Percentiles rank a stretch among this genome's conserved stretches.
Conservation (phyloP, 1,284 basidiomycete species). For the Heterobasidion occidentale region DNA sequence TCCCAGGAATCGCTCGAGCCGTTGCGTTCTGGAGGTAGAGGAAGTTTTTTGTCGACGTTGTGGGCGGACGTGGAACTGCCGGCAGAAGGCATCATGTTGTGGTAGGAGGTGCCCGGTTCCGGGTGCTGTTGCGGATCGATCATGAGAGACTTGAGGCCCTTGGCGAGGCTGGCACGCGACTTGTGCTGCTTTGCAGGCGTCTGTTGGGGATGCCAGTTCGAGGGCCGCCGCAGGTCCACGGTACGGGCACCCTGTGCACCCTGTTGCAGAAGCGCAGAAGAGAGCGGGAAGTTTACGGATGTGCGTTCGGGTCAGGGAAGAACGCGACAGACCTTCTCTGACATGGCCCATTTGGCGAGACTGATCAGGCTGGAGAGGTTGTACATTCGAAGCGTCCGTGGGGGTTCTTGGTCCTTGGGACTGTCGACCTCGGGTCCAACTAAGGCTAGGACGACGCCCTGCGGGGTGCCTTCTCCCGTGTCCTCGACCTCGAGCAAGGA, state of each 20-base stretch:
- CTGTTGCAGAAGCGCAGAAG: conserved; percentile 7
- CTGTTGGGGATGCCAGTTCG: conserved; percentile 44
- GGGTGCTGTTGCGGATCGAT: conserved; percentile 30
- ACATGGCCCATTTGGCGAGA: conserved; percentile 63
- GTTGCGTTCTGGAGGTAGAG: not conserved
- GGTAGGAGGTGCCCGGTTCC: conserved; percentile 20
- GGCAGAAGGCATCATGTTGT: conserved; percentile 10
- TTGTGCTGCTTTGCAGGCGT: conserved; percentile 42
- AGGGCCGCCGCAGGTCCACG: conserved; percentile 46
- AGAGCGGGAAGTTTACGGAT: not conserved
- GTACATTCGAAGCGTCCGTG: conserved; percentile 67
- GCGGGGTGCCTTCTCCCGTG: conserved; percentile 47
- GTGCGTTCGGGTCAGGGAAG: not conserved
- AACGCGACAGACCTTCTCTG: conserved; percentile 46
- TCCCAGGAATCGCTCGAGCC: conserved; percentile 58
- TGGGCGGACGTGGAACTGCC: not conserved
- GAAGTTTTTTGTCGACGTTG: conserved; percentile 1
- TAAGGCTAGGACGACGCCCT: conserved; percentile 68
- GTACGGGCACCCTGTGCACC: conserved; percentile 45
- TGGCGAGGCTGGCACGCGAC: conserved; percentile 48
- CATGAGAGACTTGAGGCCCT: conserved; percentile 47
- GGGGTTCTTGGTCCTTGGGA: conserved; percentile 40
- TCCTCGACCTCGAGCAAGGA: conserved; percentile 62
- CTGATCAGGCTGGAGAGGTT: conserved; percentile 66
- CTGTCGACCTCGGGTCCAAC: conserved; percentile 53